Base-by-base conservation (phyloP, 1,139 yeast species). In the Zygoascus hellenicus region DNA sequence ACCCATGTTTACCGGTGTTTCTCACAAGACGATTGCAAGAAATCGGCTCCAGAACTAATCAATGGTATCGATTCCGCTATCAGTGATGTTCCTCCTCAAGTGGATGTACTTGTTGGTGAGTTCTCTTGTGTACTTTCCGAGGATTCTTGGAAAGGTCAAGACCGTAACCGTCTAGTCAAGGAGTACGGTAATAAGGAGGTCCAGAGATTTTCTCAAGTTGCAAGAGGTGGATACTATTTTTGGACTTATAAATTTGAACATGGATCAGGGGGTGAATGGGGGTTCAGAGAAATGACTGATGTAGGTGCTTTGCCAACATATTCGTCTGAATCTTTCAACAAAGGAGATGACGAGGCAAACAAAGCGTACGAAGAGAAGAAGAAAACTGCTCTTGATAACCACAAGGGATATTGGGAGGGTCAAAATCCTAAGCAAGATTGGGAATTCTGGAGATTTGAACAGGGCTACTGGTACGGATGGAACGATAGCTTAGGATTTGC, bases 191-290 rank as follows among this genome's bases (percentile, higher is more conserved):
- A 62, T 26, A 64, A 61, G 30, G 78, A 81, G 60, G 58, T 63
- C 2, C 61, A 66, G 2, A 54, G 76, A 3, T 76, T 84, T 56
- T 58, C 61, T 9, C 59, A 74, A 39, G 67, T 84, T 42, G 81
- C 90, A 0, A 64, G 72, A 5, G 75, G 79, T 47, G 97, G 97
- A 0, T 74, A 77, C 46, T 90, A 76, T 65, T 92, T 92, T 66
- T 92, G 97, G 97, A 87, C 96, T 1, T 85, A 70, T 64, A 88
- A 87, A 65, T 90, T 90, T 61, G 79, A 83, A 61, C 75, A 80
- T 48, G 97, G 97, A 2, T 83, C 83, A 59, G 97, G 97, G 36
- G 97, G 97, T 9, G 96, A 88, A 67, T 90, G 97, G 97, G 97
- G 92, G 48, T 82, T 87, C 64, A 74, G 76, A 39, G 87, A 89